Base-by-base conservation (phyloP, 1,284 basidiomycete genomes). In the Ceratobasidium sp. region DNA sequence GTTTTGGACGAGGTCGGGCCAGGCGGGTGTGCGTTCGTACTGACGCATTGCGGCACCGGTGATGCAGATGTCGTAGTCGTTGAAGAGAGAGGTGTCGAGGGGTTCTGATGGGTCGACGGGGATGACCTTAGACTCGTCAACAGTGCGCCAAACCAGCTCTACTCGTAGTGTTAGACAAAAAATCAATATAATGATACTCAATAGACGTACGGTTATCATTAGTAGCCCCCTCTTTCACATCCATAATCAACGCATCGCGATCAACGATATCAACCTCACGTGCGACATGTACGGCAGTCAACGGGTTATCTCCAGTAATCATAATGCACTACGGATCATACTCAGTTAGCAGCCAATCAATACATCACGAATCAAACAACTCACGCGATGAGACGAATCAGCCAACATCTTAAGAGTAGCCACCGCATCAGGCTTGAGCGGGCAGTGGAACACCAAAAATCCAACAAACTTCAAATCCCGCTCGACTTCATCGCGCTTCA, bases 271-370 rank as follows among this genome's bases (percentile, higher is more conserved):
- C 97, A 9, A 98, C 97, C 83, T 97, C 95, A 46, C 90, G 90
- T 26, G 97, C 97, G 60, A 98, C 96, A 84, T 98, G 97, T 0
- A 95, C 92, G 20, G 97, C 97, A 0, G 97, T 98, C 77, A 98
- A 87, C 18, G 97, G 97, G 85, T 98, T 98, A 85, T 98, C 97
- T 61, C 97, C 97, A 64, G 97, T 98, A 81, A 98, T 98, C 97
- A 98, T 98, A 80, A 98, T 89, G 84, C 97, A 98, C 95, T 94
- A 68, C 2, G 78, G 33, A 67, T 68, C 3, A 79, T 40, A 6
- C 58, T 40, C n/a, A 42, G 58, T 51, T 9, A 68, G 58, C 40
- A 46, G 42, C 68, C 42, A 40, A 67, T 28, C 33, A 58, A 55
- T 70, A 39, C 49, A 9, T 80, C 23, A 83, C 67, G 44, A 78